Conservation (phyloP, 106 monocot species). For the Dendrobium chrysotoxum region DNA sequence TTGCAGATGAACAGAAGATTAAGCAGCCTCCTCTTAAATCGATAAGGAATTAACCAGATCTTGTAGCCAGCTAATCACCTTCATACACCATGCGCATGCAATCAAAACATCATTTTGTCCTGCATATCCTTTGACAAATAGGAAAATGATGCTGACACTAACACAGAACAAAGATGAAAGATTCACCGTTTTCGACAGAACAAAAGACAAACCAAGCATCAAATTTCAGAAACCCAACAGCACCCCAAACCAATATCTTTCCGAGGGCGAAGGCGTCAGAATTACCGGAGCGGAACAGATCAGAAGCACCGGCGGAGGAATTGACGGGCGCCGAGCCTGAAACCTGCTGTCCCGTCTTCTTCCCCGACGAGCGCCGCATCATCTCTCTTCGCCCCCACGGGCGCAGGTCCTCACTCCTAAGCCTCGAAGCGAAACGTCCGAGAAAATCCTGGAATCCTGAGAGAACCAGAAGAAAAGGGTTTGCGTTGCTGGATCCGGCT, state of each 20-base stretch:
- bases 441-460: neutral
- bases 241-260: neutral
- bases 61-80: neutral
- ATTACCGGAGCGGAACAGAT: slow-evolving; percentile 8
- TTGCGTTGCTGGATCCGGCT: neutral
- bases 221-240: neutral
- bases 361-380: slow-evolving; percentile 10
- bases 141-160: neutral
- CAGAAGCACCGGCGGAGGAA: slow-evolving; percentile 7
- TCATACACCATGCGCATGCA: neutral
- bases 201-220: neutral
- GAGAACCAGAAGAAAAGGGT: neutral
- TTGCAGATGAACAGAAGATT: neutral
- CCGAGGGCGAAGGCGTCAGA: neutral
- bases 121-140: neutral
- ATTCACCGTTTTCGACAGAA: neutral
- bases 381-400: neutral
- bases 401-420: neutral
- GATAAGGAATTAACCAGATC: neutral
- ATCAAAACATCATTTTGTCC: neutral
- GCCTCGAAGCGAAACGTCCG: neutral
- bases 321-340: neutral
- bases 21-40: neutral
- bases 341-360: slow-evolving; percentile 3
- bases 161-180: neutral